Base-by-base conservation (phyloP, 257 asterid species). In the Ballota nigra region DNA sequence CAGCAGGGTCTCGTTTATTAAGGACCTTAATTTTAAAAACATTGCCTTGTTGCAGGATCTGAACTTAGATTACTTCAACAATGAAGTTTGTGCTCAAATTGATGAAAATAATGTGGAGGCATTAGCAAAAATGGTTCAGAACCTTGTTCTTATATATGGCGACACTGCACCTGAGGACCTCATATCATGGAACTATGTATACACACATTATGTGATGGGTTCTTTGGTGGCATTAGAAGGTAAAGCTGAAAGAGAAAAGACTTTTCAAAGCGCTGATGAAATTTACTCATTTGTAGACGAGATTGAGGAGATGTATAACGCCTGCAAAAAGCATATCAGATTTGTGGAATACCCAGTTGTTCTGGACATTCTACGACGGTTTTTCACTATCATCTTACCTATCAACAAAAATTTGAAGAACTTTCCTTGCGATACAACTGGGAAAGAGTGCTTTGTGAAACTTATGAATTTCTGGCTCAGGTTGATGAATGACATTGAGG, bases 101-200 rank as follows among this genome's bases (percentile, higher is more conserved):
- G 82, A 83, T 74, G 98, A 92, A 72, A 71, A 77, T 62, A 86
- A 76, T 72, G 92, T 95, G 71, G 96, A 86, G 65, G 87, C 91
- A 29, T 82, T 95, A 65, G 98, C 96, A 34, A 77, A 66, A 69
- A 88, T 95, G 99, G 99, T 92, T 69, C 86, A 80, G 72, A 86
- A 79, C 85, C 88, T 95, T 74, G 82, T 75, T 66, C 81, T 79
- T 63, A 62, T 82, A 53, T 78, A 77, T 68, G 90, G 83, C 63
- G 87, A 83, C 79, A 69, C 84, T 24, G 81, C 60, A 12, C 88
- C 96, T 9, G 77, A 68, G 72, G 83, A 85, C 74, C 86, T 92
- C 69, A 19, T 92, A 56, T 83, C 95, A 45, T 86, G 89, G 89
- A 83, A 82, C 60, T 70, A 72, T 73, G 92, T 92, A 63, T 90